phyloP scores from a whole-genome alignment of 331 rosid genomes.

The Pyracantha coccinea region DNA sequence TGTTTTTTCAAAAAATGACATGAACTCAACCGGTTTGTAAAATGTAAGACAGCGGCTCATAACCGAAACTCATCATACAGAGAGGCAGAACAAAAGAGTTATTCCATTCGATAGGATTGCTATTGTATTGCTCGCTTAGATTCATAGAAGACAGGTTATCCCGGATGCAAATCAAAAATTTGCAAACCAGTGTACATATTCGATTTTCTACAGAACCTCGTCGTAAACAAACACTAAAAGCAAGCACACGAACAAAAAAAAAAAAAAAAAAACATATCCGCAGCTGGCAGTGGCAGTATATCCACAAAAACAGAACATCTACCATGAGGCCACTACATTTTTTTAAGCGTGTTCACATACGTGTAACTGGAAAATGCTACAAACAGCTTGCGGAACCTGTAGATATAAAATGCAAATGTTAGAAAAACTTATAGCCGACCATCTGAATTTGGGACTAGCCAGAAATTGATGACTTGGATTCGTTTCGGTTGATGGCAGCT shows the following conservation, averaged over 20 bases:
- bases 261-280: not conserved
- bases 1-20: no score
- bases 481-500: not conserved
- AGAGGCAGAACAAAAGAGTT: not conserved
- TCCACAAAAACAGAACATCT: not conserved
- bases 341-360: constrained; percentile 61
- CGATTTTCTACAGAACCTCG: not conserved
- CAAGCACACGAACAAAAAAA: not conserved
- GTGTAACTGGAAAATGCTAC: constrained; percentile 80
- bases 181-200: not conserved
- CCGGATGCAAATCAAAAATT: not conserved
- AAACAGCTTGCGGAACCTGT: constrained; percentile 91
- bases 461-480: not conserved
- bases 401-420: not conserved
- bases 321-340: not conserved
- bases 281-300: not conserved
- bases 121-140: no score
- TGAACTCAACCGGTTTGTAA: no score
- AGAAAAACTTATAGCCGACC: not conserved
- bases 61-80: no score
- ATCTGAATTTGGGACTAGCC: not conserved
- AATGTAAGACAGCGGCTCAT: no score
- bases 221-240: not conserved
- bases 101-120: not conserved
- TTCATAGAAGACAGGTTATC: not conserved